Evolutionary conservation across 2,329 filamentous ascomycete species (phyloP), one percentile per base, ranked within the genome.

Genomic region (Tolypocladium tropicale): DNA sequence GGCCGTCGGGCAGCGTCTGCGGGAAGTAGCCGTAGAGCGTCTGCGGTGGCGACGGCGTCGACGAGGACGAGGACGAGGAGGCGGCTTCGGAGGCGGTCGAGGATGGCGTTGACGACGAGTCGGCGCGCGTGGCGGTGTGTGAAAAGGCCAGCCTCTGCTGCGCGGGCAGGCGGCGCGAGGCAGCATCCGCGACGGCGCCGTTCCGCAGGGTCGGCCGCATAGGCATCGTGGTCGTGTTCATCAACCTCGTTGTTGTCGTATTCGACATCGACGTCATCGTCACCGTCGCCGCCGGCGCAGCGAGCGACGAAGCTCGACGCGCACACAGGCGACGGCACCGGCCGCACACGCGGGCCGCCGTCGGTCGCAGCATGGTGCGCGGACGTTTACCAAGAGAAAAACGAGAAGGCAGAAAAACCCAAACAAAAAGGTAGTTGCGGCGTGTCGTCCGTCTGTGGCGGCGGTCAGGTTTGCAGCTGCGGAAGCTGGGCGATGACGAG

Each of bases 11-110:
- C 4, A 96, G 79, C 3, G 91, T 89, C 34, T 80, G 69, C 1
- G 92, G 91, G 77, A 99, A 99, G 73, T 97, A 83, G 56, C 86
- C 83, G 79, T 96, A 97, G 78, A 93, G 83, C 55, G 86, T 90
- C 33, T 56, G 55, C 18, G 65, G 60, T 14, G 25, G 5, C 1
- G 49, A 14, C 2, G 25, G 39, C 16, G 49, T 3, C 1, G 34
- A 16, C 2, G 57, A 7, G 11, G 23, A 21, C 14, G 52, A 23
- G 58, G 61, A 61, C 53, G 52, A 60, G 54, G 56, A 23, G 23
- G 57, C 46, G 23, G 58, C 7, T 32, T 49, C 36, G 18, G 54
- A 14, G n/a, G 58, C 37, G 50, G 57, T 48, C n/a, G 34, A 16
- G 4, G 57, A 7, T n/a, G 23, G 28, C 14, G 52, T 18, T 58